Percentiles rank a stretch among this genome's conserved stretches.
Conservation (phyloP, 495 filamentous ascomycete species). For the Podospora anserina region DNA sequence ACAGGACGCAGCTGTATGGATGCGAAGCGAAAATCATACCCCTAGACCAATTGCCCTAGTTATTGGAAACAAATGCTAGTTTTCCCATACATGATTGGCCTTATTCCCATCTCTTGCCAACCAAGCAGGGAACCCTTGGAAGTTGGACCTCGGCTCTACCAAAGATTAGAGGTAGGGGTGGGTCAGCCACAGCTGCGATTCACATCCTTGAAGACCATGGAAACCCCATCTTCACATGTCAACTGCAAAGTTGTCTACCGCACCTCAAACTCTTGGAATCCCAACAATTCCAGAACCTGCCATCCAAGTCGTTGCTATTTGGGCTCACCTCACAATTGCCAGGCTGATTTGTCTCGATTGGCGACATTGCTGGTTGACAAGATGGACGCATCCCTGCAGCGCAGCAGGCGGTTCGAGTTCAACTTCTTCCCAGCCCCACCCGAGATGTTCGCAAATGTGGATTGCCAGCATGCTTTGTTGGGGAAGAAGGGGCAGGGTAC, state of each 20-base stretch:
- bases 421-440: not conserved
- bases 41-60: conserved; percentile 40
- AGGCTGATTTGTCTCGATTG: not conserved
- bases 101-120: no score
- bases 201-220: not conserved
- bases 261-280: conserved; percentile 3
- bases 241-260: not conserved
- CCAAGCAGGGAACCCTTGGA: not conserved
- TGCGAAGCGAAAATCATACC: conserved; percentile 48
- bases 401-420: not conserved
- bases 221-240: not conserved
- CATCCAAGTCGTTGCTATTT: no score
- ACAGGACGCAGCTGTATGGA: conserved; percentile 10
- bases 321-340: not conserved
- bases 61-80: not conserved
- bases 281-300: not conserved
- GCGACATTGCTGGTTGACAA: not conserved
- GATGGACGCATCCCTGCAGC: not conserved
- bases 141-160: not conserved
- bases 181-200: not conserved
- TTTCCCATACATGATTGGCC: not conserved
- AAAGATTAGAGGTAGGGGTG: no score
- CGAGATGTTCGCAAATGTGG: not conserved
- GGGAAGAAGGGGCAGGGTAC: not conserved
- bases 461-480: not conserved